phyloP scores from a whole-genome alignment of 2,329 filamentous ascomycete genomes.

The Trichothecium sympodiale region DNA sequence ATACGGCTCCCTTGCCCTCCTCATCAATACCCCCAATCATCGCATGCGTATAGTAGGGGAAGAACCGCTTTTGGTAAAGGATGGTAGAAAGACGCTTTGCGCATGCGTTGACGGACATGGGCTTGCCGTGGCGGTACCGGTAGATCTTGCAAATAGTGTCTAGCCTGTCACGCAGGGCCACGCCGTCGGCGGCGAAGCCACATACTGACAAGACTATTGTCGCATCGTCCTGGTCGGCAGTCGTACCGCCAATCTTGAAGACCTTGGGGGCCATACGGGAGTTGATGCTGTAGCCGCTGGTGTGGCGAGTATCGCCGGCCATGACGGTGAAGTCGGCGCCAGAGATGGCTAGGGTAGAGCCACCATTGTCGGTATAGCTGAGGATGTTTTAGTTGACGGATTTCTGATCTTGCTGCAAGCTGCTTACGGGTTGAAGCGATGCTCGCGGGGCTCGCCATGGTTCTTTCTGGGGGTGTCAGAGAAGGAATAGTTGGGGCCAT shows the following conservation, averaged over 20 bases:
- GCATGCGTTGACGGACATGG: conserved; percentile 88
- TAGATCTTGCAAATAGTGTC: conserved; percentile 98
- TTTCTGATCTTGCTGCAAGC: not conserved
- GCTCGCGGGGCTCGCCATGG: conserved; percentile 51
- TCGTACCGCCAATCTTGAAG: conserved; percentile 91
- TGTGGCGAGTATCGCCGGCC: conserved; percentile 92
- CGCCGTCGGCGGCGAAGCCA: conserved; percentile 89
- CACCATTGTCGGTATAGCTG: conserved; percentile 96
- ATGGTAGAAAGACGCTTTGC: conserved; percentile 92
- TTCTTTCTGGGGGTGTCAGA: conserved; percentile 45
- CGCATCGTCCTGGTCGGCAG: conserved; percentile 71
- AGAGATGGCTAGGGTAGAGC: conserved; percentile 88
- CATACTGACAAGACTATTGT: conserved; percentile 87
- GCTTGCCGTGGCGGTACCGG: conserved; percentile 94
- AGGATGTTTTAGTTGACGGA: not conserved
- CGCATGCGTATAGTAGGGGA: conserved; percentile 94
- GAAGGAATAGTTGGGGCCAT: conserved; percentile 60
- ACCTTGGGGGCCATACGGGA: conserved; percentile 90
- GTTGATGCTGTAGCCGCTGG: conserved; percentile 98
- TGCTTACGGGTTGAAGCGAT: conserved; percentile 84
- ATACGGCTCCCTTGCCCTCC: conserved; percentile 85
- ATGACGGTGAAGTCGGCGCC: conserved; percentile 93
- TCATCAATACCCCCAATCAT: conserved; percentile 93
- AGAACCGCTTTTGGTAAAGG: conserved; percentile 95
- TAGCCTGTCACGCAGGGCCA: conserved; percentile 85